Base-by-base conservation (phyloP, 257 asterid species). In the Plantago ovata region DNA sequence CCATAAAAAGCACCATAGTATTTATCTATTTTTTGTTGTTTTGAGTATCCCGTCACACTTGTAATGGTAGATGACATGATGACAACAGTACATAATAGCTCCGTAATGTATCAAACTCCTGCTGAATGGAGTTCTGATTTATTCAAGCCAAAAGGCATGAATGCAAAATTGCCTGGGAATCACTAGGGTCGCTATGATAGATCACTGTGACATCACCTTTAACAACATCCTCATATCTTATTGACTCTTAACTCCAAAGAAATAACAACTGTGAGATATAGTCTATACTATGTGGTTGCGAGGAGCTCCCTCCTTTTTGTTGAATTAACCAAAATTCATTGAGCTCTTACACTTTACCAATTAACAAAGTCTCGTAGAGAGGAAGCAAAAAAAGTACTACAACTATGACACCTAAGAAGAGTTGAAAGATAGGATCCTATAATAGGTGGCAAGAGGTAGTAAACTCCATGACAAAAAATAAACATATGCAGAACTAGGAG, bases 371-470 rank as follows among this genome's bases (percentile, higher is more conserved):
- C 52, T 56, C 12, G 16, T 36, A 19, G 23, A 47, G 55, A 51
- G 15, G 36, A 38, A 52, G 61, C 15, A 56, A 41, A 56, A 41
- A 56, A 24, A 46, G 20, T 24, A 21, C n/a, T 18, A 36, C 19
- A 33, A 41, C 36, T 48, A 13, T 6, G 14, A 43, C 51, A 22
- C 13, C 52, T 21, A 13, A 38, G 18, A 51, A 23, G 21, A 66
- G 4, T 11, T 33, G n/a, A n/a, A 36, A 1, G 45, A 40, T 40
- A 40, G 2, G 45, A 13, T 40, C 45, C 13, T 40, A 28, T 6
- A 28, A 28, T 8, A 28, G 36, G 7, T 28, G 36, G 36, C 7
- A 8, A 28, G 7, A 44, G 1, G 15, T 44, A 9, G 14, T 3
- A 4, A 9, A 16, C 13, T 50, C 16, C 38, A 15, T 10, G 16